Percentiles rank a stretch among this genome's conserved stretches.
Conservation (phyloP, 2,329 filamentous ascomycete genomes). For the Alternaria arbusti region DNA sequence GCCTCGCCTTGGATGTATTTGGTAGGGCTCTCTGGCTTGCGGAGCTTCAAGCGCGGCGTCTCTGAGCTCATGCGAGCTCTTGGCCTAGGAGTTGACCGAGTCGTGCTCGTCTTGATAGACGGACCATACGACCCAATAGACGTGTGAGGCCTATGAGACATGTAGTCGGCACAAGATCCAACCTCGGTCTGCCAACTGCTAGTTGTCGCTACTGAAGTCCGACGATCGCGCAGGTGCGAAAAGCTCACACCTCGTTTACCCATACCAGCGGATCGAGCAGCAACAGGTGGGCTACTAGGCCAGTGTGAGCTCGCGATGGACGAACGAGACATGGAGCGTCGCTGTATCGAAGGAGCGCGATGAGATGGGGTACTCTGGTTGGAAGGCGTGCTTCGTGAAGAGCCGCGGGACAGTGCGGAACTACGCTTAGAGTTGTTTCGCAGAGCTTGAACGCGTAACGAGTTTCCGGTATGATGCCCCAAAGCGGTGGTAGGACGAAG, state of each 20-base stretch:
- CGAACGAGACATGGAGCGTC: slow-evolving; percentile 44
- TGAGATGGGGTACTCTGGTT: slow-evolving; percentile 41
- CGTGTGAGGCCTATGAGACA: slow-evolving; percentile 28
- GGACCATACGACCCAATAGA: slow-evolving; percentile 31
- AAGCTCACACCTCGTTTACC: slow-evolving; percentile 70
- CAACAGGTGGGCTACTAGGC: slow-evolving; percentile 56
- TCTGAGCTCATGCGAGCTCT: slow-evolving; percentile 31
- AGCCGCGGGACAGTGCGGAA: slow-evolving; percentile 41
- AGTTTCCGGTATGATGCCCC: slow-evolving; percentile 51
- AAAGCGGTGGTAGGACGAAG: slow-evolving; percentile 45
- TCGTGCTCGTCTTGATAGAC: slow-evolving; percentile 27
- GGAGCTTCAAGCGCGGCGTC: slow-evolving; percentile 36
- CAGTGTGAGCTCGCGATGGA: slow-evolving; percentile 56
- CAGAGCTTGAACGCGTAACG: slow-evolving; percentile 51
- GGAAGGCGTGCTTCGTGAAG: slow-evolving; percentile 21
- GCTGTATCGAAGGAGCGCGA: slow-evolving; percentile 28
- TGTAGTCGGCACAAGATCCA: slow-evolving; percentile 39
- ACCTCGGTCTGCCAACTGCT: slow-evolving; percentile 39
- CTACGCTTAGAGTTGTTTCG: slow-evolving; percentile 41
- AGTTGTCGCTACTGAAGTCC: slow-evolving; percentile 51
- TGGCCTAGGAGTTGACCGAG: slow-evolving; percentile 35
- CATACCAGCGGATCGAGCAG: slow-evolving; percentile 57
- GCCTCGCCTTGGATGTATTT: slow-evolving; percentile 76
- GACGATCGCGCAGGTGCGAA: slow-evolving; percentile 56
- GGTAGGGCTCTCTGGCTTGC: slow-evolving; percentile 54